Evolutionary conservation across 352 stramenopile species (phyloP).

Genomic region (Nothophytophthora sp.): DNA sequence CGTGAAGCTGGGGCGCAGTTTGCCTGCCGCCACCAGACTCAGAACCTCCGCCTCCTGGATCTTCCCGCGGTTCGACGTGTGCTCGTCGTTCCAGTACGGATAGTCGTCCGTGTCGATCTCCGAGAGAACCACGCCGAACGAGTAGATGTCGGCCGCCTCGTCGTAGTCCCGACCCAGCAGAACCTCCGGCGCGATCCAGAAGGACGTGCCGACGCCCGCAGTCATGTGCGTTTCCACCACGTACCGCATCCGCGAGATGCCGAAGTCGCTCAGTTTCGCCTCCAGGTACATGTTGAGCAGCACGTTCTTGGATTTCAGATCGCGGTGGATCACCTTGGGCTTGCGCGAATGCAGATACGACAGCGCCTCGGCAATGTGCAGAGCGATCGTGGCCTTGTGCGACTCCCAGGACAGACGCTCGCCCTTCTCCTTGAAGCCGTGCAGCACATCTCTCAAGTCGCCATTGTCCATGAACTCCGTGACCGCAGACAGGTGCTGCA

Average conservation of each 20-base stretch:
- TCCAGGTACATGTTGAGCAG: slow-evolving; percentile 58
- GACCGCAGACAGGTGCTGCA: slow-evolving; percentile 42
- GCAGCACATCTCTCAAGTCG: slow-evolving; percentile 50
- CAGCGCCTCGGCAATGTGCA: slow-evolving; percentile 54
- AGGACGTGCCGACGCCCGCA: slow-evolving; percentile 36
- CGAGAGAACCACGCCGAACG: slow-evolving; percentile 51
- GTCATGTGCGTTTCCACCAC: slow-evolving; percentile 44
- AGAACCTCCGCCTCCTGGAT: slow-evolving; percentile 38
- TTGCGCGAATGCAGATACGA: slow-evolving; percentile 53
- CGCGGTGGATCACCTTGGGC: slow-evolving; percentile 49
- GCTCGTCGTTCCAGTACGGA: slow-evolving; percentile 38
- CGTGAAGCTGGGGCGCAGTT: slow-evolving; percentile 34
- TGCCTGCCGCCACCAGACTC: slow-evolving; percentile 27
- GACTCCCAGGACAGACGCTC: slow-evolving; percentile 36
- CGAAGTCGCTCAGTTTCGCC: slow-evolving; percentile 75
- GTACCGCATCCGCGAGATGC: slow-evolving; percentile 39
- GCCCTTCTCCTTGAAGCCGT: slow-evolving; percentile 34
- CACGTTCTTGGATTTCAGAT: slow-evolving; percentile 51
- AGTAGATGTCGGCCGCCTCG: slow-evolving; percentile 58
- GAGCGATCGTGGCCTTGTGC: slow-evolving; percentile 45
- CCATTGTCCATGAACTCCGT: slow-evolving; percentile 64
- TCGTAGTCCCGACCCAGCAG: slow-evolving; percentile 52
- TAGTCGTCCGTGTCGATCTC: slow-evolving; percentile 58
- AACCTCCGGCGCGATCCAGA: slow-evolving; percentile 59
- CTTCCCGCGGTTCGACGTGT: slow-evolving; percentile 28